phyloP scores from a whole-genome alignment of 2,329 filamentous ascomycete species.

The Arthrinium puccinioides region DNA sequence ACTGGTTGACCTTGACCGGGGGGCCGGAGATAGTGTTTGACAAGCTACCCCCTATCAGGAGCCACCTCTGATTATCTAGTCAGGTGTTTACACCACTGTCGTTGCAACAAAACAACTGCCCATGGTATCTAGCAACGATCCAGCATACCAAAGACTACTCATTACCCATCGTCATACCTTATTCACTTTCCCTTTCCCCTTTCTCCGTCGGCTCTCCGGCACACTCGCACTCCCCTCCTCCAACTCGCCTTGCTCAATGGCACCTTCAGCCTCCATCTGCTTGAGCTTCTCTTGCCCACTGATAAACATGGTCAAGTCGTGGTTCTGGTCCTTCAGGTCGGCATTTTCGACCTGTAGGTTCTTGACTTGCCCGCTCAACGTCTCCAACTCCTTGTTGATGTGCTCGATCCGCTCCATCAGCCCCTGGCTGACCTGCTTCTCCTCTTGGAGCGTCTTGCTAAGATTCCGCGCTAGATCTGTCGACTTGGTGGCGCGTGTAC shows the following conservation, averaged over 20 bases:
- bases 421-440: slow-evolving; percentile 76
- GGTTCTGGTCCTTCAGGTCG: slow-evolving; percentile 78
- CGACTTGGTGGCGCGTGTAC: slow-evolving; percentile 62
- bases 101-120: no score
- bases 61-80: no score
- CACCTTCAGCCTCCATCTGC: slow-evolving; percentile 55
- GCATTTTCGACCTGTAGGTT: slow-evolving; percentile 55
- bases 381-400: slow-evolving; percentile 55
- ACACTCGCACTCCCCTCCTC: slow-evolving; percentile 65
- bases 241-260: slow-evolving; percentile 61
- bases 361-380: slow-evolving; percentile 48
- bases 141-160: no score
- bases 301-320: slow-evolving; percentile 83
- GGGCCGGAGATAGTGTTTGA: no score
- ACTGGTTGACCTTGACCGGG: no score
- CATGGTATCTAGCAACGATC: no score
- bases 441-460: slow-evolving; percentile 71
- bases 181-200: slow-evolving; percentile 43
- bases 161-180: slow-evolving; percentile 8
- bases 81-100: no score
- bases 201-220: slow-evolving; percentile 39
- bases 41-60: no score
- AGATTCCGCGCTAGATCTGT: slow-evolving; percentile 69
- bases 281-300: slow-evolving; percentile 74
- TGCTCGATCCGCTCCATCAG: slow-evolving; percentile 77